Percentiles rank a stretch among this genome's conserved stretches.
Conservation (phyloP, 345 rosid species). For the rapeseed (Brassica napus) region DNA sequence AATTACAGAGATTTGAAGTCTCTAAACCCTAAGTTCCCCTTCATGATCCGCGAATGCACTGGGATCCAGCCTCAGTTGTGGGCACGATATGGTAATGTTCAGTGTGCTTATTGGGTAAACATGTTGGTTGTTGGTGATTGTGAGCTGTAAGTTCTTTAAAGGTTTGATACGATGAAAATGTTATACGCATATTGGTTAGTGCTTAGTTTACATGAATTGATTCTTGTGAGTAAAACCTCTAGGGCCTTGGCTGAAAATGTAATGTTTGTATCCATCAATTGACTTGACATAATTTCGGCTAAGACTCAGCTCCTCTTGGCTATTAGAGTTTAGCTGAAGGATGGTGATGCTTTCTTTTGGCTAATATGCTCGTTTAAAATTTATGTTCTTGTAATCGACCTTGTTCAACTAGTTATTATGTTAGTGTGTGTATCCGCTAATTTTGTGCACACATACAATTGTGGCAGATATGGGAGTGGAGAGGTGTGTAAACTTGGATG, state of each 20-base stretch:
- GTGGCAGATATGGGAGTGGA: conserved; percentile 67
- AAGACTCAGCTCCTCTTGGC: not conserved
- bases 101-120: not conserved
- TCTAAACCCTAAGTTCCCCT: conserved; percentile 82
- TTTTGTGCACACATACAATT: not conserved
- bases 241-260: not conserved
- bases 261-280: not conserved
- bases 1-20: conserved; percentile 87
- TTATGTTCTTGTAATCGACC: not conserved
- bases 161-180: not conserved
- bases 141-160: not conserved
- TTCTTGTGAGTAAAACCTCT: not conserved
- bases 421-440: not conserved
- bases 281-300: not conserved
- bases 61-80: conserved; percentile 88
- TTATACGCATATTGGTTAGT: not conserved
- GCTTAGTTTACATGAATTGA: not conserved
- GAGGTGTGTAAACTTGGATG: conserved; percentile 64
- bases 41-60: conserved; percentile 81
- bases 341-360: not conserved
- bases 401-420: not conserved
- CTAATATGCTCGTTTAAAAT: not conserved
- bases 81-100: conserved; percentile 85
- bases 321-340: not conserved
- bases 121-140: not conserved